A percentile compares a stretch with the other conserved stretches of the same genome.
phyloP scores from a whole-genome alignment of 148 eudicot species.

The Oxyria digyna region DNA sequence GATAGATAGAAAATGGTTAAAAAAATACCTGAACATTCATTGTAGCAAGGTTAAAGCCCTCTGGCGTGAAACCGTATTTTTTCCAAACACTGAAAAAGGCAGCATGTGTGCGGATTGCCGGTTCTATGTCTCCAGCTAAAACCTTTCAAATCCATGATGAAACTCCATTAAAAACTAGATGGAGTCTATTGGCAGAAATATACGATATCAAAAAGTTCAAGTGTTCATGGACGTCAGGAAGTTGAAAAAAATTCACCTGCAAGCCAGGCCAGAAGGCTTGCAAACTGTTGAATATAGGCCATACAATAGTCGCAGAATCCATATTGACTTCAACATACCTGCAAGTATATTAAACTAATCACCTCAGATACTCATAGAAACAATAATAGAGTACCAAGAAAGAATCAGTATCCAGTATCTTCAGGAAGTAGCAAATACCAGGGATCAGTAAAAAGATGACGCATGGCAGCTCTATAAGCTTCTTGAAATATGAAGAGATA shows the following conservation, averaged over 20 bases:
- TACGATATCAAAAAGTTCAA: background rate
- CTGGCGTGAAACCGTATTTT: slow-evolving; percentile 94
- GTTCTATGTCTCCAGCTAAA: slow-evolving; percentile 94
- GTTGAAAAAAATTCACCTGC: slow-evolving; percentile 36
- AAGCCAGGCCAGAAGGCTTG: slow-evolving; percentile 99
- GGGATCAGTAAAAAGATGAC: slow-evolving; percentile 75
- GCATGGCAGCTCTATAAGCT: slow-evolving; percentile 96
- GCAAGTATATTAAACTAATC: slow-evolving; percentile 9
- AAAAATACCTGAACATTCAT: slow-evolving; percentile 70
- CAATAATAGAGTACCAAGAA: slow-evolving; percentile 7
- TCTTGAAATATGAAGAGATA: slow-evolving; percentile 92
- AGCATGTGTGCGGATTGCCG: slow-evolving; percentile 91
- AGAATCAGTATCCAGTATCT: slow-evolving; percentile 8
- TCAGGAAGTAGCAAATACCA: slow-evolving; percentile 36
- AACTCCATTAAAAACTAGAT: background rate
- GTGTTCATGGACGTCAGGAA: background rate
- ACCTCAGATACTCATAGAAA: background rate
- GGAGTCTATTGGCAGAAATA: background rate
- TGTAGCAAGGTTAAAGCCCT: slow-evolving; percentile 96
- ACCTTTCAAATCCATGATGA: slow-evolving; percentile 39
- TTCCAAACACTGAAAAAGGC: slow-evolving; percentile 97
- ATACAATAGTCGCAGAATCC: slow-evolving; percentile 98
- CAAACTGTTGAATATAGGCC: slow-evolving; percentile 96
- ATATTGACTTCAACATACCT: slow-evolving; percentile 99
- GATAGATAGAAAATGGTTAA: background rate